phyloP scores from a whole-genome alignment of 805 yeast species.

The Zygoascus flipseniorum region DNA sequence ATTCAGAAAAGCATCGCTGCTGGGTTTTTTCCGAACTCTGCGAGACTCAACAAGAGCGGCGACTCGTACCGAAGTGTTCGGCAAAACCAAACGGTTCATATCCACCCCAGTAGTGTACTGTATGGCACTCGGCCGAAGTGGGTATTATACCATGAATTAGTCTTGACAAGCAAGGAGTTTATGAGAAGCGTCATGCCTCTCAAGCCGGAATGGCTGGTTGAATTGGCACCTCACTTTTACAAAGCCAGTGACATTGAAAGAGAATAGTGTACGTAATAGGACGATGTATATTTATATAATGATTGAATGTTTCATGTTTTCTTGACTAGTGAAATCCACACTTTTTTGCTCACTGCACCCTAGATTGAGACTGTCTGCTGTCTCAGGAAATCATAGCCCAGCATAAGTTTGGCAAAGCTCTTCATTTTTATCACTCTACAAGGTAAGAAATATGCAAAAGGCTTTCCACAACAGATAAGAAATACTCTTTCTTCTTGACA shows the following conservation, averaged over 20 bases:
- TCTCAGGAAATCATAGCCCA: too few species aligned
- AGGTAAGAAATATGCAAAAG: too few species aligned
- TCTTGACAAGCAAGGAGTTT: slow-evolving; percentile 79
- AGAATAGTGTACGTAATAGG: slow-evolving; percentile 8
- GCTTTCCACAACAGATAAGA: too few species aligned
- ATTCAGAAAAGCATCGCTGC: slow-evolving; percentile 47
- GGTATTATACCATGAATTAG: slow-evolving; percentile 71
- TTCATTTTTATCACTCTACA: too few species aligned
- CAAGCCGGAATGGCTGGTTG: slow-evolving; percentile 74
- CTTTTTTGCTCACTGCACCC: too few species aligned
- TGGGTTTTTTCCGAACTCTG: slow-evolving; percentile 38
- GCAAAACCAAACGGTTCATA: slow-evolving; percentile 55
- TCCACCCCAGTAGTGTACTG: slow-evolving; percentile 82
- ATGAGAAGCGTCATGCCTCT: slow-evolving; percentile 85
- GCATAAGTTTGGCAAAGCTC: too few species aligned
- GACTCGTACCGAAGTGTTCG: slow-evolving; percentile 64
- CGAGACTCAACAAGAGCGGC: slow-evolving; percentile 51
- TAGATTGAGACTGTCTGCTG: too few species aligned
- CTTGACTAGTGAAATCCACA: too few species aligned
- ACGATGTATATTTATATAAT: not conserved
- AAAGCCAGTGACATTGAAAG: slow-evolving; percentile 25
- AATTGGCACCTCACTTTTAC: slow-evolving; percentile 35
- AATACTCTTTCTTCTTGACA: too few species aligned
- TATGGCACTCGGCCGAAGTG: slow-evolving; percentile 60
- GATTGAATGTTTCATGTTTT: not conserved